Percentiles rank a stretch among this genome's conserved stretches.
Conservation (phyloP, 495 filamentous ascomycete species). For the Mytilinidion resinicola region DNA sequence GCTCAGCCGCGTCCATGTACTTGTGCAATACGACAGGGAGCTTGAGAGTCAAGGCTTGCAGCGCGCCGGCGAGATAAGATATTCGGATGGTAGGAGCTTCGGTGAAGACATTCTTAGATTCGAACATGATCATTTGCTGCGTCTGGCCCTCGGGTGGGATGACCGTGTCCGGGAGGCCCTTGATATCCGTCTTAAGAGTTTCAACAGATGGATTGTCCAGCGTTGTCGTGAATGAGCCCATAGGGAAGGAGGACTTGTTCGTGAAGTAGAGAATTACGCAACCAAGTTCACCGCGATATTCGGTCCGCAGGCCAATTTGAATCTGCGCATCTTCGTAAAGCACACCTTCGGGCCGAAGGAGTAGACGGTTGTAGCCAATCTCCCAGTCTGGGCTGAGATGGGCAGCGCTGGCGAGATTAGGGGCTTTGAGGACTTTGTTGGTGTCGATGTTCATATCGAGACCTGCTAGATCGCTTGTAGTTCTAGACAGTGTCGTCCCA, state of each 20-base stretch:
- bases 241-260: conserved; percentile 78
- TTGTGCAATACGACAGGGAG: conserved; percentile 86
- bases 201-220: conserved; percentile 70
- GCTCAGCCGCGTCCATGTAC: conserved; percentile 86
- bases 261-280: conserved; percentile 93
- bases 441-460: conserved; percentile 65
- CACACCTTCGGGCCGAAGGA: conserved; percentile 74
- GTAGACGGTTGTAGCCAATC: conserved; percentile 76
- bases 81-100: conserved; percentile 88
- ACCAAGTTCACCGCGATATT: conserved; percentile 89
- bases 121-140: conserved; percentile 91
- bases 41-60: conserved; percentile 88
- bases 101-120: conserved; percentile 72
- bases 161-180: conserved; percentile 78
- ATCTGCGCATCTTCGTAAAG: conserved; percentile 94
- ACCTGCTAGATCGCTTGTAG: conserved; percentile 55
- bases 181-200: conserved; percentile 72
- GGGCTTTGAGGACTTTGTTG: conserved; percentile 53
- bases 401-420: conserved; percentile 85
- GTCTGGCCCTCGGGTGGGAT: conserved; percentile 70
- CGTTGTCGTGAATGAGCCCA: conserved; percentile 89
- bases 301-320: conserved; percentile 84
- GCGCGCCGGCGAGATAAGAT: conserved; percentile 85
- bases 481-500: conserved; percentile 13
- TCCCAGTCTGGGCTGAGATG: conserved; percentile 96